Evolutionary conservation across 768 basidiomycete species (phyloP), one percentile per base, ranked within the genome.

Genomic region (Russula abietina): DNA sequence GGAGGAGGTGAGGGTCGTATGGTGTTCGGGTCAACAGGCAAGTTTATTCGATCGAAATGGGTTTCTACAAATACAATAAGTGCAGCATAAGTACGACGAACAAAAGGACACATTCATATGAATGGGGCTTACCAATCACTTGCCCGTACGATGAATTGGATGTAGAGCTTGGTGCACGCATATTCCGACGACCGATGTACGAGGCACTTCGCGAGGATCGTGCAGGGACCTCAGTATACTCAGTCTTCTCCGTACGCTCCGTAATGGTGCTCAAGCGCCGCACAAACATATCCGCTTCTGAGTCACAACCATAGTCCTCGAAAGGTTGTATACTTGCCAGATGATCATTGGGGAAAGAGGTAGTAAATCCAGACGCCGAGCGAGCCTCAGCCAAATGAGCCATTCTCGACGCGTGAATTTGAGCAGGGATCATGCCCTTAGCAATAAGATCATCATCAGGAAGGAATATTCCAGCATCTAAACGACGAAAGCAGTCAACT

Each of bases 1-100:
- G 74, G 76, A 26, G 88, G 83, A 45, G 87, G 88, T 14, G 88
- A 89, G 22, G 83, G 80, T 24, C 81, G 79, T 60, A 85, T 84
- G 12, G 72, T 74, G 64, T 87, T 84, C 32, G 86, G 85, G 71
- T 86, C 80, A 51, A 68, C 6, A 36, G 60, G 65, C 19, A 50
- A 33, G 39, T 39, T 51, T 17, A 73, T 14, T 41, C 58, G 48
- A n/a, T 57, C 46, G 5, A 62, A 51, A 14, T 54, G 57, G 6
- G 71, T 66, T 24, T 70, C 68, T 69, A 49, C 57, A 41, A 52
- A 32, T 43, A 26, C 33, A 59, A 17, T 5, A n/a, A 54, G 46
- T 8, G 24, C 3, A 22, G 63, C n/a, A 26, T 48, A 9, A 32
- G n/a, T 36, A n/a, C n/a, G 6, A 11, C 1, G 41, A 43, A 33